A percentile compares a stretch with the other conserved stretches of the same genome.
Evolutionary conservation across 768 basidiomycete genomes (phyloP).

Genomic region (Candolleomyces eurysporus): DNA sequence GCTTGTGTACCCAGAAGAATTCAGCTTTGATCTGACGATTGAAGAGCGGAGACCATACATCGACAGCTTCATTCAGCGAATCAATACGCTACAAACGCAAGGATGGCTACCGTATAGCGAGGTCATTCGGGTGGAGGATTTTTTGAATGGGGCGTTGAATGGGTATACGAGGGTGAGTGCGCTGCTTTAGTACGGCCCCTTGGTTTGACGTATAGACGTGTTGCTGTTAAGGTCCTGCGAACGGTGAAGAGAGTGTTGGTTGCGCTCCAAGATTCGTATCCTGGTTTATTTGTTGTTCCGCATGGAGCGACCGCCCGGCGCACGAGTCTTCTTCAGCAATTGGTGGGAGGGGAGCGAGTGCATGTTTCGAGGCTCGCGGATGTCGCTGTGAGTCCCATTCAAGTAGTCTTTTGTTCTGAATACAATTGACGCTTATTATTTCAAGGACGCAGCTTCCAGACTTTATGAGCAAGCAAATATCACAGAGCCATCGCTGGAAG

Average conservation of each 20-base stretch:
- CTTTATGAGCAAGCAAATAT: slow-evolving; percentile 20
- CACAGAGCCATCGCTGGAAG: slow-evolving; percentile 21
- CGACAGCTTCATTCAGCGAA: slow-evolving; percentile 32
- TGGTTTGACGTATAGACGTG: background rate
- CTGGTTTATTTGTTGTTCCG: slow-evolving; percentile 31
- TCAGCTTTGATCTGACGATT: slow-evolving; percentile 27
- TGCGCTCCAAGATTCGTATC: slow-evolving; percentile 34
- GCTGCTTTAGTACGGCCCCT: background rate
- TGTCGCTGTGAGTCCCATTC: slow-evolving; percentile 25
- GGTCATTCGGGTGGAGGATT: slow-evolving; percentile 36
- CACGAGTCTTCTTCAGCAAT: slow-evolving; percentile 24
- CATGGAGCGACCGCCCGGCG: slow-evolving; percentile 23
- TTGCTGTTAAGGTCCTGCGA: slow-evolving; percentile 27
- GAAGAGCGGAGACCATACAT: slow-evolving; percentile 29
- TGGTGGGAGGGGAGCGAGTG: slow-evolving; percentile 30
- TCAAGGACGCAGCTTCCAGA: slow-evolving; percentile 30
- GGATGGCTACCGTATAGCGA: slow-evolving; percentile 35
- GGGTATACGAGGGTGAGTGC: slow-evolving; percentile 34
- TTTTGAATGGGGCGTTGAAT: slow-evolving; percentile 26
- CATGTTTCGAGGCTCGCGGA: slow-evolving; percentile 26
- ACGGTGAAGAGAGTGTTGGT: slow-evolving; percentile 32
- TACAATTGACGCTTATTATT: background rate
- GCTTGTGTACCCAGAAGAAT: slow-evolving; percentile 22
- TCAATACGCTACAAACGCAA: slow-evolving; percentile 33
- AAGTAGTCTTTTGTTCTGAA: background rate